A percentile compares a stretch with the other conserved stretches of the same genome.
phyloP scores from a whole-genome alignment of 129 eudicot genomes.

The Saussurea involucrata region DNA sequence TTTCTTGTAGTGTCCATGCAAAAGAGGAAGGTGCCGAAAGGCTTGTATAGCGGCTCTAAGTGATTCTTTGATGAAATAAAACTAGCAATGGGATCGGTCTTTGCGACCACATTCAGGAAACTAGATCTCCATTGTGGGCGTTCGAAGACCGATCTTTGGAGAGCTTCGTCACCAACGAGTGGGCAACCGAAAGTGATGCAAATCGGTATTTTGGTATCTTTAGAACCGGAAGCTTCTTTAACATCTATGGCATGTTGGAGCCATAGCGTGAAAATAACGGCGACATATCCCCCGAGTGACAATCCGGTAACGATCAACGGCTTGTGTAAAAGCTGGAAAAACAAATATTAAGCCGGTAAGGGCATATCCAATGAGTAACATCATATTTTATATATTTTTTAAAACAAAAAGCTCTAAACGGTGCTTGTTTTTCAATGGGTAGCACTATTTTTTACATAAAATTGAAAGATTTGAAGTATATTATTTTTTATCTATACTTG shows the following conservation, averaged over 20 bases:
- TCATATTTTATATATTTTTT: too few relatives aligned
- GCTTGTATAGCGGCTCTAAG: constrained; percentile 26
- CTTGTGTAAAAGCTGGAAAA: constrained; percentile 9
- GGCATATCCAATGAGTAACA: too few relatives aligned
- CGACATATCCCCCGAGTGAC: constrained; percentile 39
- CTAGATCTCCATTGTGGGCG: constrained; percentile 48
- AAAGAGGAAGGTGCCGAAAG: constrained; percentile 44
- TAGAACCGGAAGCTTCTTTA: constrained; percentile 16
- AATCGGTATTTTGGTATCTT: constrained; percentile 30
- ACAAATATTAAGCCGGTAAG: neutral
- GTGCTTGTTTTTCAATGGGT: too few relatives aligned
- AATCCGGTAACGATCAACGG: constrained; percentile 45
- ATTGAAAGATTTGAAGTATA: too few relatives aligned
- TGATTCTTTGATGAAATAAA: constrained; percentile 9
- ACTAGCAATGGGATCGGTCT: constrained; percentile 37
- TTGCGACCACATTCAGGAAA: constrained; percentile 45
- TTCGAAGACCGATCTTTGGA: constrained; percentile 41
- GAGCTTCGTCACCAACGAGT: constrained; percentile 39
- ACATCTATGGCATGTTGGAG: constrained; percentile 27
- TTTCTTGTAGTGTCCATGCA: too few relatives aligned
- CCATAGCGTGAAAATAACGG: constrained; percentile 49
- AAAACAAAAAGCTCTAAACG: too few relatives aligned
- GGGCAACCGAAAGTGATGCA: constrained; percentile 65
- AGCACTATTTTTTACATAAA: too few relatives aligned
- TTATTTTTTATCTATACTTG: too few relatives aligned